Percentiles rank a stretch among this genome's conserved stretches.
Conservation (phyloP, 441 rosid genomes). For the Jatropha multifida region DNA sequence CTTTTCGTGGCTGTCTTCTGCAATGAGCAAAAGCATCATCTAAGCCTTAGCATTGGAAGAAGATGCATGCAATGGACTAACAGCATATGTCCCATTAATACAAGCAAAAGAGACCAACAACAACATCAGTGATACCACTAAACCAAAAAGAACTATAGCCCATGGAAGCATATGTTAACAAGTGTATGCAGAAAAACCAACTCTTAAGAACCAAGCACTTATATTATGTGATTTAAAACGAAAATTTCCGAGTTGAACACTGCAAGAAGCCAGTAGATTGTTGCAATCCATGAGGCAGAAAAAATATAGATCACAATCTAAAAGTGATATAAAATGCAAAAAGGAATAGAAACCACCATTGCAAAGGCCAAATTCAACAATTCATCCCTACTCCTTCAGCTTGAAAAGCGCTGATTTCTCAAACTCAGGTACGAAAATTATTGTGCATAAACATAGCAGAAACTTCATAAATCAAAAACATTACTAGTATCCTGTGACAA, state of each 20-base stretch:
- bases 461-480: neutral
- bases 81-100: neutral
- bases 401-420: neutral
- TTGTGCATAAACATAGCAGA: neutral
- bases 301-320: neutral
- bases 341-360: neutral
- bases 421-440: neutral
- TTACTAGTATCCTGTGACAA: neutral
- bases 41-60: constrained; percentile 7
- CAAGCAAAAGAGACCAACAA: neutral
- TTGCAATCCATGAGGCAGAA: neutral
- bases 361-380: neutral
- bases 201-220: neutral
- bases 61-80: neutral
- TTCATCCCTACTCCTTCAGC: neutral
- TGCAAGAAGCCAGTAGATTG: neutral
- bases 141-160: neutral
- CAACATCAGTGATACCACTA: neutral
- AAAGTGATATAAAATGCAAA: neutral
- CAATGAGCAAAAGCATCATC: constrained; percentile 8
- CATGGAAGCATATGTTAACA: neutral
- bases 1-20: constrained; percentile 69
- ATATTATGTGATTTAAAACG: neutral
- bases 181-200: neutral
- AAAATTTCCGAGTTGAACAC: neutral